Evolutionary conservation across 352 stramenopile genomes (phyloP), one percentile per base, ranked within the genome.

Genomic region (Globisporangium sylvaticum): DNA sequence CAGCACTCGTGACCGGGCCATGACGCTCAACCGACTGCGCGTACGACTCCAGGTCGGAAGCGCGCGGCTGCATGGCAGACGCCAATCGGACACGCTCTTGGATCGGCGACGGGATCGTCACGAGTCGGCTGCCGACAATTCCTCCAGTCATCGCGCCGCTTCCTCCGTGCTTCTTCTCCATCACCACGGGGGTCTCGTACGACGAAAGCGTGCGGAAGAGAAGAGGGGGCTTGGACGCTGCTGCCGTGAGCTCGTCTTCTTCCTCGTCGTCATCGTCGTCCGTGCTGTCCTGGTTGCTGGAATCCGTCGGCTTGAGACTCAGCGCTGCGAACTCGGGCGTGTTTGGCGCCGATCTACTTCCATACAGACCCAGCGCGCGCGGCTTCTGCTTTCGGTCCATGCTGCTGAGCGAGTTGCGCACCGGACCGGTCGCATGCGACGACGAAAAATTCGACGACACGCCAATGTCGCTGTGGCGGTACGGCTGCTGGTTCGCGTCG

Each of bases 141-240:
- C 64, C 59, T 1, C 59, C 44, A 3, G 61, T 18, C 25, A 42
- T 59, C 8, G 7, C 46, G n/a, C 22, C n/a, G 34, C 14, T 62
- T 22, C 42, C 22, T 7, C 63, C 67, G 32, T 71, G 62, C 73
- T 89, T 75, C 71, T 81, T 80, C 72, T 86, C 67, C 58, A 78
- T 75, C 42, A 91, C 71, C 7, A 92, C 81, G 5, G 84, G 84
- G 1, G 84, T 92, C 73, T 92, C 84, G 65, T 92, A 92, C 32
- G 84, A 92, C 64, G 84, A 92, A 22, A 92, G 61, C 50, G 84
- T 92, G 14, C 84, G 76, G 69, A 92, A 92, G 8, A 92, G 70
- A 15, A 75, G 71, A 18, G 82, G 84, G 2, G 78, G 76, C 63
- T 84, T 87, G 46, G 65, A 50, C 15, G 65, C 65, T 10, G 65